These are phyloP conservation scores for Sporothrix humicola DNA, from an alignment of 2,329 filamentous ascomycete species.

Conservation along the genomic window DNA sequence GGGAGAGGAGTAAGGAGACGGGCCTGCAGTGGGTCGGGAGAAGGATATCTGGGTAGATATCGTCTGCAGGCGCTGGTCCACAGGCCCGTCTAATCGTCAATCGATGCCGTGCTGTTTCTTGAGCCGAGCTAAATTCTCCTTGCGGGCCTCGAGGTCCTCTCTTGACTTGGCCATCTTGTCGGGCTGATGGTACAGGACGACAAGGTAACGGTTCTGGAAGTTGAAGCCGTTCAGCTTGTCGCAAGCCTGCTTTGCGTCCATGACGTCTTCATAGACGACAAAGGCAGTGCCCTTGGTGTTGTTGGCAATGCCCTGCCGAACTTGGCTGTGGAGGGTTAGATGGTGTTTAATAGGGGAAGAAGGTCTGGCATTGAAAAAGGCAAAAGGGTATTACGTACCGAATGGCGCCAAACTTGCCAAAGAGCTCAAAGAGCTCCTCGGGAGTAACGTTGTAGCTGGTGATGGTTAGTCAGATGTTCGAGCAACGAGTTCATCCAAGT, in stretches of 20 bases:
- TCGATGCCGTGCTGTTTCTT: conserved; percentile 98
- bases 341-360: not conserved
- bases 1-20: conserved; percentile 59
- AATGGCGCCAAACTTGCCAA: conserved; percentile 95
- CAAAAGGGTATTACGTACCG: conserved; percentile 67
- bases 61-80: conserved; percentile 55
- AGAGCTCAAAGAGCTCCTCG: conserved; percentile 97
- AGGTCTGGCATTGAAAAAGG: not conserved
- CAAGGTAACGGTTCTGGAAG: conserved; percentile 98
- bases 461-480: conserved; percentile 10
- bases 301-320: conserved; percentile 95
- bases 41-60: conserved; percentile 25
- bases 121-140: conserved; percentile 96
- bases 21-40: conserved; percentile 61
- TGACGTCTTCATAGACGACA: conserved; percentile 99
- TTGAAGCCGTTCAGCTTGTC: conserved; percentile 99
- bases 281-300: conserved; percentile 98
- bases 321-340: conserved; percentile 69
- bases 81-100: conserved; percentile 82
- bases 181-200: conserved; percentile 71
- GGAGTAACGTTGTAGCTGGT: conserved; percentile 96
- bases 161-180: conserved; percentile 78
- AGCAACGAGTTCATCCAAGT: not conserved
- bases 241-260: conserved; percentile 98
- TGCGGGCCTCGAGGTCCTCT: conserved; percentile 91